Conservation (phyloP, 768 basidiomycete species). For the Trametes maxima region DNA sequence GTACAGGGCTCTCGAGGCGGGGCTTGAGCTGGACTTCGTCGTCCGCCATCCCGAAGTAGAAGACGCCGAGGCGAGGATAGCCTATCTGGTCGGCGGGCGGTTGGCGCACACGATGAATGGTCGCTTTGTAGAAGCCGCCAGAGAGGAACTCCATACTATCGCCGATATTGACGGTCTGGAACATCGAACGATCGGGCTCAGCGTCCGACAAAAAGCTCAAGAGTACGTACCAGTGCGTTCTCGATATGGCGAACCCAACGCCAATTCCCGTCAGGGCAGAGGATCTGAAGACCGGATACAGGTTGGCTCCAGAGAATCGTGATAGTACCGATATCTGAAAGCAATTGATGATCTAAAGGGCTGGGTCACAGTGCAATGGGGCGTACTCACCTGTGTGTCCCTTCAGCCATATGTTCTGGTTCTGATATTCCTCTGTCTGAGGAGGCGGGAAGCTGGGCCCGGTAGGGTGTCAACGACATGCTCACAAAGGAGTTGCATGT, state of each 20-base stretch:
- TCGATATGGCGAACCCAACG: constrained; percentile 60
- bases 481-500: background rate
- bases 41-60: constrained; percentile 59
- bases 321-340: constrained; percentile 53
- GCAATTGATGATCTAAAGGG: background rate
- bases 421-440: constrained; percentile 50
- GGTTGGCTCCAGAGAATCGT: constrained; percentile 66
- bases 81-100: constrained; percentile 57
- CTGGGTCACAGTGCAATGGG: background rate
- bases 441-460: constrained; percentile 49
- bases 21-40: constrained; percentile 52
- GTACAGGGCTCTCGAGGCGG: constrained; percentile 47
- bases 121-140: constrained; percentile 60
- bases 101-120: constrained; percentile 62
- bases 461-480: background rate
- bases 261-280: constrained; percentile 54
- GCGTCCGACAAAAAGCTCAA: background rate
- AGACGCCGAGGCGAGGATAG: constrained; percentile 54
- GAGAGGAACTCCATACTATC: constrained; percentile 63
- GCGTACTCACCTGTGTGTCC: constrained; percentile 52
- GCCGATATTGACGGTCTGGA: constrained; percentile 50
- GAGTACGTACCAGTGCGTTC: constrained; percentile 50
- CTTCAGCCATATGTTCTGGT: constrained; percentile 60
- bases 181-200: background rate
- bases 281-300: constrained; percentile 58